Base-by-base conservation (phyloP, 192 early-diverging fungal genomes). In the Ambispora gerdemannii region DNA sequence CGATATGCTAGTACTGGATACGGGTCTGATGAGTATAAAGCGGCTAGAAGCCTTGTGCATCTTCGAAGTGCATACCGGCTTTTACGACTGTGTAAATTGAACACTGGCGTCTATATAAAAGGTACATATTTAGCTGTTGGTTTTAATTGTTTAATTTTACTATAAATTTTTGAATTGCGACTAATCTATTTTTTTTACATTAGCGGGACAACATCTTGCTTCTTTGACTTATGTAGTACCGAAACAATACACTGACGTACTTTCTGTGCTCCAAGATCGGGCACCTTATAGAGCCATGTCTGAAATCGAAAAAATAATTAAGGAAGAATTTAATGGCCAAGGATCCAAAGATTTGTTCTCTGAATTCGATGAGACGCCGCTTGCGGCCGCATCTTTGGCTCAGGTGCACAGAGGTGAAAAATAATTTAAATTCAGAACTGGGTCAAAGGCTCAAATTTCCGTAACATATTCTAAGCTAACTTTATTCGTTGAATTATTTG, bases 381-480 rank as follows among this genome's bases (percentile, higher is more conserved):
- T 83, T 61, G 81, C 81, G 13, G 78, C 81, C 22, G 81, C 81
- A 15, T 78, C 76, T 56, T 71, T 83, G 15, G 81, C 81, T 10
- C 81, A 83, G 49, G 81, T 83, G 19, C 81, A 83, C 50, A 56
- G 69, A 72, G 80, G 80, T 78, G 61, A 64, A 3, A 10, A n/a
- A n/a, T n/a, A n/a, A n/a, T n/a, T n/a, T n/a, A n/a, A n/a, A n/a
- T n/a, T n/a, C n/a, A n/a, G n/a, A n/a, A n/a, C n/a, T n/a, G n/a
- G n/a, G n/a, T n/a, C n/a, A n/a, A n/a, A n/a, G n/a, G n/a, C n/a
- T n/a, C n/a, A n/a, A n/a, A n/a, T n/a, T n/a, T n/a, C n/a, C n/a
- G n/a, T n/a, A n/a, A n/a, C n/a, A n/a, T n/a, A n/a, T n/a, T n/a
- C n/a, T n/a, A n/a, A n/a, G n/a, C n/a, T n/a, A n/a, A n/a, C n/a